phyloP scores from a whole-genome alignment of 768 basidiomycete genomes.

The Termitomyces sp. region DNA sequence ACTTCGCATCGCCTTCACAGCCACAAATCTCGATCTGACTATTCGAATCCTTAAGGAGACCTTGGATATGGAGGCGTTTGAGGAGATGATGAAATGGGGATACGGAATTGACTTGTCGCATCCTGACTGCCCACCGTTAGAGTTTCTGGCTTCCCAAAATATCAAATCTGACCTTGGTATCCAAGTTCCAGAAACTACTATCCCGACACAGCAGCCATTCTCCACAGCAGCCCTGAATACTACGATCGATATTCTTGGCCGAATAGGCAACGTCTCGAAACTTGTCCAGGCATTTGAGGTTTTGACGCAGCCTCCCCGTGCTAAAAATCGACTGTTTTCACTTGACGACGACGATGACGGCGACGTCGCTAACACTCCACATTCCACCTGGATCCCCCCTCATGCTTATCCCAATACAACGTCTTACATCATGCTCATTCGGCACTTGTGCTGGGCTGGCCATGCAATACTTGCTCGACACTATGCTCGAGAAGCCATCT shows the following conservation, averaged over 20 bases:
- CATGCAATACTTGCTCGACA: constrained; percentile 58
- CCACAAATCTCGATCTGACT: constrained; percentile 60
- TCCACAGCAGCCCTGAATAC: constrained; percentile 69
- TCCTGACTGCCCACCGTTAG: constrained; percentile 63
- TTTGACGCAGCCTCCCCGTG: constrained; percentile 62
- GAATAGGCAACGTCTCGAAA: constrained; percentile 51
- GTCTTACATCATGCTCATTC: constrained; percentile 58
- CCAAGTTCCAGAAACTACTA: background rate
- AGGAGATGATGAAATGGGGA: constrained; percentile 54
- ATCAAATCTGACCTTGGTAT: constrained; percentile 6
- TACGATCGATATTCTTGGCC: constrained; percentile 65
- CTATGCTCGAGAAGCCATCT: constrained; percentile 52
- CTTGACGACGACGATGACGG: constrained; percentile 64
- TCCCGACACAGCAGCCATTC: constrained; percentile 37
- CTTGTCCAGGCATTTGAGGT: constrained; percentile 76
- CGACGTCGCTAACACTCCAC: constrained; percentile 33
- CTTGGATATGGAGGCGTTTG: constrained; percentile 49
- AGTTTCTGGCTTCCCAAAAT: constrained; percentile 23
- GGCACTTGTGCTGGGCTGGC: constrained; percentile 43
- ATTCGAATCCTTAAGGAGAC: constrained; percentile 68
- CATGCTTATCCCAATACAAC: constrained; percentile 58
- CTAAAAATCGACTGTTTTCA: constrained; percentile 41
- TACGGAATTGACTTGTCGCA: constrained; percentile 77
- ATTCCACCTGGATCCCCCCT: constrained; percentile 32
- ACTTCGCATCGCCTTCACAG: constrained; percentile 42